Evolutionary conservation across 768 basidiomycete species (phyloP), one percentile per base, ranked within the genome.

Genomic region (Tubosaeta brunneosetosa): DNA sequence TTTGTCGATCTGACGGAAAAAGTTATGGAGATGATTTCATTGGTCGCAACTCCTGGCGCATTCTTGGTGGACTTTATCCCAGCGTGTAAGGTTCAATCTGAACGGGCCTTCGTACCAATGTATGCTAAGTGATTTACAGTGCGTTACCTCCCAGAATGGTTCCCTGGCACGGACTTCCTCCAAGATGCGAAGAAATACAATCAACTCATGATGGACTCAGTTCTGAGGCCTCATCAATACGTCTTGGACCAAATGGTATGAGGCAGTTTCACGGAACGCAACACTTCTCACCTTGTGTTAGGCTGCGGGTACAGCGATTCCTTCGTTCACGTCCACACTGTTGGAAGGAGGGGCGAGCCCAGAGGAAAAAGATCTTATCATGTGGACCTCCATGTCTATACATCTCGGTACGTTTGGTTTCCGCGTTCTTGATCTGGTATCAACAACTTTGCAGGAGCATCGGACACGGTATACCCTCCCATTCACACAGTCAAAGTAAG

Each of bases 221-320:
- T 76, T 4, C 70, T 74, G 19, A 64, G 63, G 6, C 82, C 83
- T 0, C 79, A 71, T 43, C 59, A 68, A 7, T 77, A 69, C 44
- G 76, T 76, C 6, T 71, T 73, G 34, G 58, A 76, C n/a, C 74
- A 78, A 54, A 75, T 83, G 64, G 82, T 81, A 52, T 4, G 59
- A 17, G n/a, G 17, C 25, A 3, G 6, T 5, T 27, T 42, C 7
- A 4, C 27, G 4, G 27, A 8, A 29, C 8, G 6, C 6, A 9
- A 12, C 37, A 7, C 4, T 37, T 44, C 44, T 54, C 33, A 59
- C 27, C 19, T 41, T 19, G n/a, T 11, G 3, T 26, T 1, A 67
- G 61, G 61, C 63, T 2, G 54, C 41, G 3, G 57, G 61, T 0
- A 59, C 49, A 42, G 61, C 61, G 1, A 31, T 17, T 32, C 51